Conservation (phyloP, 371 early-diverging fungal genomes). For the Syncephalastrum sp. region DNA sequence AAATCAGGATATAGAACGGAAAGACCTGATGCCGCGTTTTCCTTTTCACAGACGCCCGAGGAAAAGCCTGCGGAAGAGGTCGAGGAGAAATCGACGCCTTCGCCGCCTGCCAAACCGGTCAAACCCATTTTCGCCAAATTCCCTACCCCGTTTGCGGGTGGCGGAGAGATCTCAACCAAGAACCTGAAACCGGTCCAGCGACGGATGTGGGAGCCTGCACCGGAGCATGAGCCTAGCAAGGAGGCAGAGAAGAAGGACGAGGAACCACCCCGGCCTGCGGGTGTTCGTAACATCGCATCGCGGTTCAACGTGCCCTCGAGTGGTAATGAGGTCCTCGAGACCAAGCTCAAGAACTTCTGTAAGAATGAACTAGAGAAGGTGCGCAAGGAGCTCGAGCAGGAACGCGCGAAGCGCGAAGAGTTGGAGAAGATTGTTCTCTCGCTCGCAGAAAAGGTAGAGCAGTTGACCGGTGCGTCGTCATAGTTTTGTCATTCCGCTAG, state of each 20-base stretch:
- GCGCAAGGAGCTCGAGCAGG: slow-evolving; percentile 52
- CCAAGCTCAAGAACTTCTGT: slow-evolving; percentile 56
- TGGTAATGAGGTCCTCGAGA: slow-evolving; percentile 55
- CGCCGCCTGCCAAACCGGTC: slow-evolving; percentile 55
- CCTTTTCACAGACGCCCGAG: not conserved
- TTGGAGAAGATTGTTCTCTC: slow-evolving; percentile 47
- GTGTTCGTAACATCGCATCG: slow-evolving; percentile 53
- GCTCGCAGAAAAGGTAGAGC: slow-evolving; percentile 37
- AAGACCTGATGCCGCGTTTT: not conserved
- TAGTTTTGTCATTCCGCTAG: too few relatives aligned
- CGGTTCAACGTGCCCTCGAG: slow-evolving; percentile 52
- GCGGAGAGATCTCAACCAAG: slow-evolving; percentile 35
- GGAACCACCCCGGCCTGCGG: slow-evolving; percentile 41
- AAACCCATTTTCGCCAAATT: slow-evolving; percentile 68
- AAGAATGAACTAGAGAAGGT: slow-evolving; percentile 59
- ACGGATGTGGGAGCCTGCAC: slow-evolving; percentile 42
- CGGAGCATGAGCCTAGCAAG: slow-evolving; percentile 23
- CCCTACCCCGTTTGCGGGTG: slow-evolving; percentile 61
- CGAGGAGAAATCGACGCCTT: slow-evolving; percentile 20
- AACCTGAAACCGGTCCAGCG: slow-evolving; percentile 44
- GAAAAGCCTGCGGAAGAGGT: slow-evolving; percentile 18
- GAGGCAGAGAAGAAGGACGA: slow-evolving; percentile 22
- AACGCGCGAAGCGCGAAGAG: slow-evolving; percentile 47
- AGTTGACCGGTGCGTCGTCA: slow-evolving; percentile 9
- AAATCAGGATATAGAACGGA: not conserved